Base-by-base conservation (phyloP, 2,329 filamentous ascomycete species). In the Microdochium nivale region DNA sequence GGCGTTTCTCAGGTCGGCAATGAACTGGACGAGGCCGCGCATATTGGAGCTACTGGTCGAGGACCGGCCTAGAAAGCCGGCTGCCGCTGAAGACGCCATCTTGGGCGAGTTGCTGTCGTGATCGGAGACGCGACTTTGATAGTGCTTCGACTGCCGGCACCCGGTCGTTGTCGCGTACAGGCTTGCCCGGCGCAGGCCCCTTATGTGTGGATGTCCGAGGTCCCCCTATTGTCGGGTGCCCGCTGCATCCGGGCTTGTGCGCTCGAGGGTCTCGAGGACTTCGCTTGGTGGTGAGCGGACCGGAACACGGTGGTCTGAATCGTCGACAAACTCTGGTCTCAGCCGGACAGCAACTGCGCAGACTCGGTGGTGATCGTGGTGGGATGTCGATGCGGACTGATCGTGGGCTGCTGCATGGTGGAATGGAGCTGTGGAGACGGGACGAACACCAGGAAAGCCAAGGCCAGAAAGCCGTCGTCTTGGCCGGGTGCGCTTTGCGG, bases 21-120 rank as follows among this genome's bases (percentile, higher is more conserved):
- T 99, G 74, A 99, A 99, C 68, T 96, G 95, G 48, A 99, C 94
- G 60, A 99, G 77, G 25, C 94, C 92, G 60, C 83, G 80, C 83
- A 86, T 86, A 64, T 85, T 85, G 40, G 81, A 76, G 67, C 80
- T 84, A 66, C 75, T 82, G 61, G 73, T 81, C 63, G 73, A 81
- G 59, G 82, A 85, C 58, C 83, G 81, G 74, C 81, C 80, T 55
- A 86, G 76, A 57, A 86, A 86, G 67, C 81, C 79, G 62, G 75
- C 71, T 27, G 73, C 59, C 14, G 62, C 71, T n/a, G 75, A 70
- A 51, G 78, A 76, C 61, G 80, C 76, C 79, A 83, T 83, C 57
- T 56, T 67, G 40, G 40, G 49, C 25, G 23, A n/a, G 11, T n/a
- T 16, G 25, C 49, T 13, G 21, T 50, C 21, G 35, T 19, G 19